Conservation (phyloP, 2,329 filamentous ascomycete species). For the Phialemoniopsis sp. region DNA sequence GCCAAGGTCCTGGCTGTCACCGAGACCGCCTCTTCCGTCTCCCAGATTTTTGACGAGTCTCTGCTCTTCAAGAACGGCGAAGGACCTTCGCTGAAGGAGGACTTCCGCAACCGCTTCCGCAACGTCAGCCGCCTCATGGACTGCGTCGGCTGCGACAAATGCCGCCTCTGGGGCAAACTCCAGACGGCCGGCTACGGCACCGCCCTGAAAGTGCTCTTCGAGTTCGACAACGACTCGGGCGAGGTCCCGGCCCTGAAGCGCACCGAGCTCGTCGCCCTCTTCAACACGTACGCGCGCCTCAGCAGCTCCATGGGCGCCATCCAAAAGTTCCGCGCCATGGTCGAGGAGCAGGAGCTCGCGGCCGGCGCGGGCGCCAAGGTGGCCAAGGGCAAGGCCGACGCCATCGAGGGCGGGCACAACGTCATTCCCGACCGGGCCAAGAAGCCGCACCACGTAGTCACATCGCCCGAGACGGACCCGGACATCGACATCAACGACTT, state of each 20-base stretch:
- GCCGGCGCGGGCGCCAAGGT: conserved; percentile 53
- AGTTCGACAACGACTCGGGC: conserved; percentile 68
- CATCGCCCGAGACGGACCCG: conserved; percentile 14
- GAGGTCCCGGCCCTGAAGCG: conserved; percentile 66
- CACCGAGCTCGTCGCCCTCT: conserved; percentile 88
- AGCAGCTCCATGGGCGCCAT: conserved; percentile 76
- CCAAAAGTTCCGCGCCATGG: conserved; percentile 62
- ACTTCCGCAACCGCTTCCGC: conserved; percentile 94
- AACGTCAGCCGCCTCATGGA: conserved; percentile 98
- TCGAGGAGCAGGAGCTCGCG: conserved; percentile 30
- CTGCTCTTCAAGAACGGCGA: conserved; percentile 86
- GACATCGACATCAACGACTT: conserved; percentile 20
- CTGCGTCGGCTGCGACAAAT: conserved; percentile 98
- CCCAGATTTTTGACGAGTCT: conserved; percentile 87
- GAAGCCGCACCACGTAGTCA: conserved; percentile 37
- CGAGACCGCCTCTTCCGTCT: conserved; percentile 61
- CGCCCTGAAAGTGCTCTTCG: conserved; percentile 92
- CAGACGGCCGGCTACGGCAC: conserved; percentile 94
- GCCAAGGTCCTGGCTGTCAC: conserved; percentile 77
- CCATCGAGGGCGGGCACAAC: conserved; percentile 21
- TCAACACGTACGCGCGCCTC: conserved; percentile 90
- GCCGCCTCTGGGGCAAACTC: conserved; percentile 94
- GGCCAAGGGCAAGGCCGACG: conserved; percentile 58
- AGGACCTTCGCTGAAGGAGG: conserved; percentile 80
- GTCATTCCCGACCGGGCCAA: conserved; percentile 30